Evolutionary conservation across 768 basidiomycete genomes (phyloP), one percentile per base, ranked within the genome.

Genomic region (Boletus sp.): DNA sequence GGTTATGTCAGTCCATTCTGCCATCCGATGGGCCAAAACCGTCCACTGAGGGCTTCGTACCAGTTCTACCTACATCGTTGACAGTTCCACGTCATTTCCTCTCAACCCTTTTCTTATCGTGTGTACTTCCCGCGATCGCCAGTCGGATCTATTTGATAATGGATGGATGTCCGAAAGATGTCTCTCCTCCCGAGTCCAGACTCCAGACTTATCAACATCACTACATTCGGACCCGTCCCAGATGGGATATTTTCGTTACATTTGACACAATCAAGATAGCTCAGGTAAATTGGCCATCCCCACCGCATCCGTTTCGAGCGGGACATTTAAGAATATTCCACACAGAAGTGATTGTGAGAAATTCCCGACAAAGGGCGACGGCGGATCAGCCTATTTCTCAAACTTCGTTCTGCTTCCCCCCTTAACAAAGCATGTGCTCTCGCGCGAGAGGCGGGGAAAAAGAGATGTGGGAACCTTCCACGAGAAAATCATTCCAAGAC

Each of bases 81-180:
- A 64, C 65, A 58, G 40, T 48, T 65, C 35, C 56, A 67, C 67
- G 56, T 67, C 66, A 68, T 58, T 36, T 40, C 48, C 50, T 45
- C 32, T 52, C 52, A 37, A 30, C 33, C 33, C 46, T 51, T 48
- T 56, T 59, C 55, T 62, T 65, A 65, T 62, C 57, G 49, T 48
- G 35, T 53, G 46, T 46, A 18, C 41, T 28, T 50, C 41, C 32
- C 45, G 55, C 36, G 53, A 64, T 66, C 53, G 51, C 30, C 33
- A 46, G 14, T 40, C 54, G 60, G 55, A 62, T 64, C 59, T 64
- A 46, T 46, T 56, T 39, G 52, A 64, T 51, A 54, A 44, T 32
- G 47, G 47, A 32, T 59, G 52, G 57, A 45, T n/a, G 42, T 45
- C 17, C 46, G 37, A 49, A 52, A 29, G 39, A 28, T 47, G 30